Conservation (phyloP, 2,329 filamentous ascomycete genomes). For the Furcasterigmium furcatum region DNA sequence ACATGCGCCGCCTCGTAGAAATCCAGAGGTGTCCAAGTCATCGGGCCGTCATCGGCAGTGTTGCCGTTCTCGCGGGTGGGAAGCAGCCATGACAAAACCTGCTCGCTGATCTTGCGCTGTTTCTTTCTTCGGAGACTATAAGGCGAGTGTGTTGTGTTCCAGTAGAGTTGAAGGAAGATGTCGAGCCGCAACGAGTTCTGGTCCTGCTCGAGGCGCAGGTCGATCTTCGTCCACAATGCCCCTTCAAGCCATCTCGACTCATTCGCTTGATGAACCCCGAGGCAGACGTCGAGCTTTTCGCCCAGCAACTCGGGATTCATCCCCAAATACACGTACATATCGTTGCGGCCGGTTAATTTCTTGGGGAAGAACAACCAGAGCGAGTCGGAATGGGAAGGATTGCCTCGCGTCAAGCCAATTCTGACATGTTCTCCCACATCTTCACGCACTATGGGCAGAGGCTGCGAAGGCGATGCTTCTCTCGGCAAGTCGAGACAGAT, state of each 20-base stretch:
- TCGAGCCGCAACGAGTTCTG: slow-evolving; percentile 20
- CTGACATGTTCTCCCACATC: not conserved
- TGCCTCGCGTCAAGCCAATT: not conserved
- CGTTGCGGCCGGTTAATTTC: no score
- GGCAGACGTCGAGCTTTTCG: not conserved
- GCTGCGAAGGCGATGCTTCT: no score
- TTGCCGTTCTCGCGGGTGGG: slow-evolving; percentile 16
- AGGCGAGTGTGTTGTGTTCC: slow-evolving; percentile 35
- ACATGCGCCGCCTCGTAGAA: slow-evolving; percentile 71
- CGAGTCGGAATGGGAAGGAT: no score
- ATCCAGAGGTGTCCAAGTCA: slow-evolving; percentile 41
- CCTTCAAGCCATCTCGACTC: slow-evolving; percentile 12
- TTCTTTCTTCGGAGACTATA: slow-evolving; percentile 20
- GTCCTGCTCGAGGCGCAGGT: slow-evolving; percentile 24
- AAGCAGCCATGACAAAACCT: slow-evolving; percentile 33
- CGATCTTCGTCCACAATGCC: slow-evolving; percentile 29
- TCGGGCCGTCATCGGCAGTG: slow-evolving; percentile 2
- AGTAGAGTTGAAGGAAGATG: slow-evolving; percentile 33
- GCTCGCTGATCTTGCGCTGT: slow-evolving; percentile 27
- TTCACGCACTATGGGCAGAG: not conserved
- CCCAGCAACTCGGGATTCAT: not conserved
- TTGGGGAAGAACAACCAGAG: no score
- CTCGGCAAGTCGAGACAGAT: no score
- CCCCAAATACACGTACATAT: no score
- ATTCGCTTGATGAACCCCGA: not conserved